Evolutionary conservation across 345 rosid genomes (phyloP).

Genomic region (Euclidium syriacum): DNA sequence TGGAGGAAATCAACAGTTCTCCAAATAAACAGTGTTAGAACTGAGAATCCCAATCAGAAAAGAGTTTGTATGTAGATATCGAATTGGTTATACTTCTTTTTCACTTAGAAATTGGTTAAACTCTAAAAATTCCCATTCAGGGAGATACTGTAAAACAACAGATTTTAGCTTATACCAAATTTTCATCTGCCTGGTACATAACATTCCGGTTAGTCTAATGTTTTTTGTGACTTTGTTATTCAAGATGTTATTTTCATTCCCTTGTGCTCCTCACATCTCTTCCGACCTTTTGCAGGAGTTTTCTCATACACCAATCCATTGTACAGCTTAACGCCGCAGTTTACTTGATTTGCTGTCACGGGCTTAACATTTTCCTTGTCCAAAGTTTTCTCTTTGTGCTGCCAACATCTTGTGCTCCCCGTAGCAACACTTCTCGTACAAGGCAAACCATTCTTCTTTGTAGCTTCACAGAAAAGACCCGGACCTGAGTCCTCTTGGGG

Average conservation of each 20-base stretch:
- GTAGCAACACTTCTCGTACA: conserved; percentile 16
- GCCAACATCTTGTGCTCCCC: conserved; percentile 33
- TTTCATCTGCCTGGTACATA: neutral
- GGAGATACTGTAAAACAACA: conserved; percentile 1
- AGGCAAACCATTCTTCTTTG: conserved; percentile 28
- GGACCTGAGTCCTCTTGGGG: neutral
- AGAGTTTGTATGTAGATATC: conserved; percentile 8
- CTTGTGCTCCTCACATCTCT: conserved; percentile 33
- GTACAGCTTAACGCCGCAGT: conserved; percentile 29
- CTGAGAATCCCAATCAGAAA: neutral
- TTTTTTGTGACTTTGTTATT: neutral
- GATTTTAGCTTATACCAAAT: neutral
- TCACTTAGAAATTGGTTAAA: neutral
- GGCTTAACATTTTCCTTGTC: conserved; percentile 12
- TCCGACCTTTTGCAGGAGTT: conserved; percentile 23
- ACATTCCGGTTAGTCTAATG: neutral
- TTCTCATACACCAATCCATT: conserved; percentile 24
- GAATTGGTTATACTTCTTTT: neutral
- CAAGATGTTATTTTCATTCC: conserved; percentile 34
- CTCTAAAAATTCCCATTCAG: no score
- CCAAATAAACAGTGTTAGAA: conserved; percentile 2
- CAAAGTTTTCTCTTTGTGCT: conserved; percentile 19
- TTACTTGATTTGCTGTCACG: neutral
- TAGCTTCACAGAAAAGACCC: conserved; percentile 17
- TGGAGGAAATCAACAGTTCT: conserved; percentile 13